Evolutionary conservation across 495 filamentous ascomycete species (phyloP).

Genomic region (Hypoxylon intermedium): DNA sequence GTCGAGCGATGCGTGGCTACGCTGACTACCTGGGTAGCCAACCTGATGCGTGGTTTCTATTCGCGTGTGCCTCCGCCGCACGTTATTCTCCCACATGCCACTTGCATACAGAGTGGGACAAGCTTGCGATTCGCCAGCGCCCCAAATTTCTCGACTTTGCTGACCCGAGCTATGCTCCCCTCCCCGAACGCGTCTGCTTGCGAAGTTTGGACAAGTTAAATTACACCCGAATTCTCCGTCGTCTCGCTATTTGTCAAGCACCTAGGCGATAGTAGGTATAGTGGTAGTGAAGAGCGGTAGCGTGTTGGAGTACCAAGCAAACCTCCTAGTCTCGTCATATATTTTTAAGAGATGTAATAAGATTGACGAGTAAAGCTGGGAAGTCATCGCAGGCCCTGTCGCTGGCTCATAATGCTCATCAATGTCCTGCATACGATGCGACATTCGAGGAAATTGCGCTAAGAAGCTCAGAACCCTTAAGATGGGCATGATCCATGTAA

Average conservation of each 20-base stretch:
- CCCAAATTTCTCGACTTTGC: conserved; percentile 17
- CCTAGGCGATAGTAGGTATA: conserved; percentile 1
- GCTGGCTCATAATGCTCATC: conserved; percentile 14
- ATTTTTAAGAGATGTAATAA: conserved; percentile 17
- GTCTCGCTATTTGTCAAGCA: conserved; percentile 16
- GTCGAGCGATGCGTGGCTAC: conserved; percentile 26
- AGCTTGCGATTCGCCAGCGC: conserved; percentile 31
- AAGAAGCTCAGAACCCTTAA: too few relatives aligned
- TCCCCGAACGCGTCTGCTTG: not conserved
- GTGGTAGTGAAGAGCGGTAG: conserved; percentile 20
- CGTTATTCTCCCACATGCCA: conserved; percentile 35
- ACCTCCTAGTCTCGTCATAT: conserved; percentile 19
- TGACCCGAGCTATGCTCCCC: conserved; percentile 12
- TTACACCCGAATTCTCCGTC: conserved; percentile 20
- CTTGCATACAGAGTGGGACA: conserved; percentile 26
- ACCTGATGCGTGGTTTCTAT: conserved; percentile 32
- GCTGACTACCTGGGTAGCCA: conserved; percentile 33
- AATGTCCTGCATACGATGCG: conserved; percentile 32
- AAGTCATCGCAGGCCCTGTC: conserved; percentile 23
- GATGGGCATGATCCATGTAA: conserved; percentile 1
- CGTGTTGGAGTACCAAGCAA: conserved; percentile 1
- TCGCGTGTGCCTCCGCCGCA: conserved; percentile 36
- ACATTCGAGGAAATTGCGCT: conserved; percentile 19
- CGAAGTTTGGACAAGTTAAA: conserved; percentile 24
- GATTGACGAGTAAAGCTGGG: conserved; percentile 25